These are phyloP conservation scores for Reticulascus tulasneorum DNA, from an alignment of 2,329 filamentous ascomycete genomes.

Conservation along the genomic window DNA sequence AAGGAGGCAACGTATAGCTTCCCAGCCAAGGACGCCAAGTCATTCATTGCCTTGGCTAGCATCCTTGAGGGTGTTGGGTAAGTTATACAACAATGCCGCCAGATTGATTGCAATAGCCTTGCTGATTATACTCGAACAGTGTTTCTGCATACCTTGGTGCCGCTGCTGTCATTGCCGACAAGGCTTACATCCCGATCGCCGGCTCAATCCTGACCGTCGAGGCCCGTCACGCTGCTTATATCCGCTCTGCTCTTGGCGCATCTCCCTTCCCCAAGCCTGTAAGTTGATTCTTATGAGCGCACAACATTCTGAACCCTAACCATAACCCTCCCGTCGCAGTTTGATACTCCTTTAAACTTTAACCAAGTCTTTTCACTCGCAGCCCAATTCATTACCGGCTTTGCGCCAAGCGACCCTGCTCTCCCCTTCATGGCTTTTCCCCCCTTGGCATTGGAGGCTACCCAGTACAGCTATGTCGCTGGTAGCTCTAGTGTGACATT, in stretches of 20 bases:
- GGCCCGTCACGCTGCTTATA: conserved; percentile 59
- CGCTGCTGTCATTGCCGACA: conserved; percentile 52
- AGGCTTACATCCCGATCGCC: conserved; percentile 56
- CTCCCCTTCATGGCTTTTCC: conserved; percentile 62
- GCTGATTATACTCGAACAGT: too few species aligned
- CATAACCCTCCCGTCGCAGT: too few species aligned
- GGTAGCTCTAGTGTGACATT: conserved; percentile 21
- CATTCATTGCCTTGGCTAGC: conserved; percentile 57
- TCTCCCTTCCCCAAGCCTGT: conserved; percentile 53
- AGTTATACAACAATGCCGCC: too few species aligned
- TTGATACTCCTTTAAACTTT: conserved; percentile 55
- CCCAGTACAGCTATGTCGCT: too few species aligned
- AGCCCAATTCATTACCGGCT: conserved; percentile 55
- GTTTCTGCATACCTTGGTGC: conserved; percentile 63
- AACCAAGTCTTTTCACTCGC: conserved; percentile 63
- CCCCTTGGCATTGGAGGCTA: conserved; percentile 29
- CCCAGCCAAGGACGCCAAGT: conserved; percentile 49
- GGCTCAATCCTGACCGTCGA: conserved; percentile 63
- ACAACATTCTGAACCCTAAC: too few species aligned
- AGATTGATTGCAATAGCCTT: too few species aligned
- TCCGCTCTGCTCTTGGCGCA: conserved; percentile 46
- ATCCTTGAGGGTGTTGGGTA: conserved; percentile 63
- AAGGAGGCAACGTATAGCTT: conserved; percentile 44
- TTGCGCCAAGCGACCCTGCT: conserved; percentile 48
- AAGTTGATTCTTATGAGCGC: too few species aligned